Evolutionary conservation across 306 rosid species (phyloP).

Genomic region (Dalbergia cultrata): DNA sequence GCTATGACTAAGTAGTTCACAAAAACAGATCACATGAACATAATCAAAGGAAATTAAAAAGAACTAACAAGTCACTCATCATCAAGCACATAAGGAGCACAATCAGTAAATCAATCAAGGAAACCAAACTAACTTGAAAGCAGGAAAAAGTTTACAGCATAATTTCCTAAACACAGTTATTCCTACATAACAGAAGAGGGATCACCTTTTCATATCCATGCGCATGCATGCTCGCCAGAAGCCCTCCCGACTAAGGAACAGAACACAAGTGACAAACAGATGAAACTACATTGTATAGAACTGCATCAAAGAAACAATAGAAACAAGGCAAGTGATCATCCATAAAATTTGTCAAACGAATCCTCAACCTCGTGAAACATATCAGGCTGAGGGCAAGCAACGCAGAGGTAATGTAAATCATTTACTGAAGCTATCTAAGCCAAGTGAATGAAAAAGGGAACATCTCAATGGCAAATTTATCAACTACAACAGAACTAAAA

Average conservation of each 20-base stretch:
- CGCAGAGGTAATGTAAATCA: background rate
- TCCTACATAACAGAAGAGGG: no score
- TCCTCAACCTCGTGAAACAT: background rate
- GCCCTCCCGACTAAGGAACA: constrained; percentile 98
- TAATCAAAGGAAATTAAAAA: no score
- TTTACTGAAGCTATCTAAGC: background rate
- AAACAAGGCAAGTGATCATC: background rate
- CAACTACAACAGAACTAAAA: background rate
- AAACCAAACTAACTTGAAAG: no score
- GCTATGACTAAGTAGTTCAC: no score
- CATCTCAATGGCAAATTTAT: background rate
- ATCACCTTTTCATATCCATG: no score
- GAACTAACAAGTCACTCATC: no score
- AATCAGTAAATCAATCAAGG: no score
- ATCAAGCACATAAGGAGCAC: no score
- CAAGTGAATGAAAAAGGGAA: background rate
- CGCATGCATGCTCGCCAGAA: constrained; percentile 94
- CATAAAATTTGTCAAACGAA: background rate
- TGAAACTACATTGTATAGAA: constrained; percentile 93
- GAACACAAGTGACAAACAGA: constrained; percentile 83
- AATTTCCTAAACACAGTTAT: no score
- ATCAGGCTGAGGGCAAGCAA: background rate
- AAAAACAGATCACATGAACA: no score
- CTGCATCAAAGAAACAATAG: constrained; percentile 52
- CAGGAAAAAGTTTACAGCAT: no score